Evolutionary conservation across 371 early-diverging fungal species (phyloP), one percentile per base, ranked within the genome.

Genomic region (Nematocida sp.): DNA sequence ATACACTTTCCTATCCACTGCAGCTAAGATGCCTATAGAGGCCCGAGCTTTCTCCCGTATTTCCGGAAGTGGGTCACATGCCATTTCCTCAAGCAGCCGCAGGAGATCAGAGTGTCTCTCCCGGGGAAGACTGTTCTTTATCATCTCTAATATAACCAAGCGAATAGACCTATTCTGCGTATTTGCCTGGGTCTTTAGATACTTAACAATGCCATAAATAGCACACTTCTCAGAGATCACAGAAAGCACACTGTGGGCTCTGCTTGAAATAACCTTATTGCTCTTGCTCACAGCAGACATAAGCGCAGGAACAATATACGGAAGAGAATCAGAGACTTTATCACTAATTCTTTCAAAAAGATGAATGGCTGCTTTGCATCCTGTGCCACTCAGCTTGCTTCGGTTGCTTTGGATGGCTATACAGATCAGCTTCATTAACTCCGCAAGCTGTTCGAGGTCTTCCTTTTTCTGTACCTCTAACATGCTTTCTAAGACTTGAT

Each of bases 311-410:
- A 71, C 13, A 38, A 71, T 33, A 9, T 38, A 18, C 3, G 50
- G 40, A 32, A 71, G 25, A 23, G 23, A 16, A 1, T 71, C 75
- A 11, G 59, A 45, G 39, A 71, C 16, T 18, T 59, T 38, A 11
- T 61, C 54, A 5, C 47, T 36, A 5, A 60, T 20, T 9, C 42
- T 18, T 28, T 59, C 61, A 53, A 54, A 71, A 2, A 71, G 53
- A 9, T 54, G 56, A 23, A 25, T 38, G n/a, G 48, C 3, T 16
- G 26, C 25, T 39, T 63, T 60, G 63, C 75, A 71, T 2, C 75
- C 75, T 26, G 63, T 49, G 23, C 75, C 75, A 36, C 75, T 71
- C 9, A 71, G 55, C 45, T 71, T 71, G 42, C 75, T 71, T 40
- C 75, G 7, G 47, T 71, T 71, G 33, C 61, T 61, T 28, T 71